phyloP scores from a whole-genome alignment of 495 filamentous ascomycete species.

The Hypoxylon lenormandii region DNA sequence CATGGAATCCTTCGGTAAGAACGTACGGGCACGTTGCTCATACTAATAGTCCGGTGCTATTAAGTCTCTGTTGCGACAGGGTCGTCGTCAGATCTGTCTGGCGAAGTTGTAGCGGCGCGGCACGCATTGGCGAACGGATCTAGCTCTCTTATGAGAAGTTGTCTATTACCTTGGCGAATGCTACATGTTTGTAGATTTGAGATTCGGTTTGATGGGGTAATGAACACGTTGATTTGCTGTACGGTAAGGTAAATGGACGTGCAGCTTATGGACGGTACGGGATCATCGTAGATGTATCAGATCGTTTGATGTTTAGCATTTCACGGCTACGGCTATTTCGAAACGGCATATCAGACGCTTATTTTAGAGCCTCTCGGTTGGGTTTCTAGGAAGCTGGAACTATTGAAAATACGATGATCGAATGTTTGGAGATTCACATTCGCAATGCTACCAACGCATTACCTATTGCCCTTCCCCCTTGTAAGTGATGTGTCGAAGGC shows the following conservation, averaged over 20 bases:
- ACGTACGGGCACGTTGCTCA: background rate
- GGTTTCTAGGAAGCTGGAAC: slow-evolving; percentile 11
- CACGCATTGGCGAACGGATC: slow-evolving; percentile 26
- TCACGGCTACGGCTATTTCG: slow-evolving; percentile 28
- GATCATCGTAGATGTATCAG: slow-evolving; percentile 22
- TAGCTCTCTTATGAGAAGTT: slow-evolving; percentile 20
- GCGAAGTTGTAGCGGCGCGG: slow-evolving; percentile 26
- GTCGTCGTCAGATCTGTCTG: slow-evolving; percentile 32
- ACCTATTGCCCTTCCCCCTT: slow-evolving; percentile 26
- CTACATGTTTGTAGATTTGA: slow-evolving; percentile 2
- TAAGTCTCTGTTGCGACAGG: background rate
- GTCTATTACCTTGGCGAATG: slow-evolving; percentile 35
- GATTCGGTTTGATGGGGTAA: slow-evolving; percentile 14
- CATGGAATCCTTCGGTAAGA: background rate
- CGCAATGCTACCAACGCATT: slow-evolving; percentile 32
- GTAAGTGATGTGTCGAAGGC: slow-evolving; percentile 39
- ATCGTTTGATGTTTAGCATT: slow-evolving; percentile 41
- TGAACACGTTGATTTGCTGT: background rate
- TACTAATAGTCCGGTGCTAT: background rate
- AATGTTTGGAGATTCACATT: slow-evolving; percentile 43
- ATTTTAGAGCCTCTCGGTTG: slow-evolving; percentile 29
- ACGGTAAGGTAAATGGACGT: background rate
- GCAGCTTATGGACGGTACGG: slow-evolving; percentile 6
- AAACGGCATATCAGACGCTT: slow-evolving; percentile 45
- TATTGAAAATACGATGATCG: slow-evolving; percentile 31